These are phyloP conservation scores for Aeschynomene evenia DNA, from an alignment of 306 rosid genomes.

Conservation along the genomic window DNA sequence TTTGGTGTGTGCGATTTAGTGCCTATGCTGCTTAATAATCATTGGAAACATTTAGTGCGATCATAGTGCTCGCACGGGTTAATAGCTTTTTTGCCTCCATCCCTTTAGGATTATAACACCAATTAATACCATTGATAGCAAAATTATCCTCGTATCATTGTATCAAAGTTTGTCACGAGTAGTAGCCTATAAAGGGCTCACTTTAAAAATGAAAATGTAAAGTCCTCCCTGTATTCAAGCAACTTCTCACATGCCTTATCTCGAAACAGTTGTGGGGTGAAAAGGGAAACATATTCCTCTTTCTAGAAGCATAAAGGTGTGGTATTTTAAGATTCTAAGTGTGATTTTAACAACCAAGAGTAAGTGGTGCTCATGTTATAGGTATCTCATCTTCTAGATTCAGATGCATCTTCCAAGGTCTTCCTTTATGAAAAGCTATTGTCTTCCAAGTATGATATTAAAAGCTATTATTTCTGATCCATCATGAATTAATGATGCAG, in stretches of 20 bases:
- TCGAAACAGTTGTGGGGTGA: not conserved
- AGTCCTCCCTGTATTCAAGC: not conserved
- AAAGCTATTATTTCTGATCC: slow-evolving; percentile 19
- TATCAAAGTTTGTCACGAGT: not conserved
- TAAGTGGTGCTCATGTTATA: not conserved
- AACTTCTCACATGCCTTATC: not conserved
- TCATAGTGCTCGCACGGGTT: too few species aligned
- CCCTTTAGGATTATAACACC: not conserved
- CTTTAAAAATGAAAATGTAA: not conserved
- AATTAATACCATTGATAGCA: not conserved
- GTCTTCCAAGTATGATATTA: slow-evolving; percentile 21
- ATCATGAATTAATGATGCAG: slow-evolving; percentile 44
- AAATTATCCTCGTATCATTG: not conserved
- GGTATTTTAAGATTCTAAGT: not conserved
- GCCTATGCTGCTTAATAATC: not conserved
- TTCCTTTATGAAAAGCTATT: not conserved
- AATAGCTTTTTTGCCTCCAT: not conserved
- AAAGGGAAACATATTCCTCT: not conserved
- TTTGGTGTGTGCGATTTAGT: not conserved
- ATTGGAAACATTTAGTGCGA: too few species aligned
- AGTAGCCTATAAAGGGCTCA: not conserved
- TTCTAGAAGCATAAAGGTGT: not conserved
- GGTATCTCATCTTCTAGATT: slow-evolving; percentile 18
- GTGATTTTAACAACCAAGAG: slow-evolving; percentile 1
- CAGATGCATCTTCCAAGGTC: not conserved